phyloP scores from a whole-genome alignment of 345 rosid genomes.

The Diplotaxis tenuifolia region DNA sequence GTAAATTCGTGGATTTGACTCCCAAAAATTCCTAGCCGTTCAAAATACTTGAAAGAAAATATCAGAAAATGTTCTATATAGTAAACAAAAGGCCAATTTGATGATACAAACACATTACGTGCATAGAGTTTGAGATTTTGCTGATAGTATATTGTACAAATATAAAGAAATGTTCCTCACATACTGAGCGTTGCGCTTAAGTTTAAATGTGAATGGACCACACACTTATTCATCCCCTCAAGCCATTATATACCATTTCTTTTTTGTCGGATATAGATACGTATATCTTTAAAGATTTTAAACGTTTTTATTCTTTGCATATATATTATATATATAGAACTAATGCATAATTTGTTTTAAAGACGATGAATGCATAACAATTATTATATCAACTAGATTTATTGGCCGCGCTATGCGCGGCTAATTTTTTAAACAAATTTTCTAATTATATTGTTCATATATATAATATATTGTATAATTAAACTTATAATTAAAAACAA shows the following conservation, averaged over 20 bases:
- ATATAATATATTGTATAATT: too few relatives aligned
- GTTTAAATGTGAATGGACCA: conserved; percentile 24
- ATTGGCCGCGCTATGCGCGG: too few relatives aligned
- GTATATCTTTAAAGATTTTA: conserved; percentile 6
- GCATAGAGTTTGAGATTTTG: conserved; percentile 14
- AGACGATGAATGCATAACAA: background rate
- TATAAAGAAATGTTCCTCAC: conserved; percentile 29
- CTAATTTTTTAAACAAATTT: too few relatives aligned
- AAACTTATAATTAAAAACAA: too few relatives aligned
- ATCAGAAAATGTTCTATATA: background rate
- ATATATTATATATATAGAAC: background rate
- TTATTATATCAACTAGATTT: background rate
- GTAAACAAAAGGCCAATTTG: conserved; percentile 3
- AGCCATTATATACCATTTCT: conserved; percentile 10
- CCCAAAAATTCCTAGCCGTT: background rate
- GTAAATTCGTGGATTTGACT: background rate
- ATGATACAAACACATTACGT: conserved; percentile 8
- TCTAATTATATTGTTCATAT: too few relatives aligned
- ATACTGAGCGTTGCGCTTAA: background rate
- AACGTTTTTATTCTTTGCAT: background rate
- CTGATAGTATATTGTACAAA: background rate
- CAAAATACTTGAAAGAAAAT: conserved; percentile 21
- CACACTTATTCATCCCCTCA: conserved; percentile 25
- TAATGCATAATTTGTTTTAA: background rate
- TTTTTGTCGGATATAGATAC: conserved; percentile 15